A percentile compares a stretch with the other conserved stretches of the same genome.
These are phyloP conservation scores for Akanthomyces dipterigenus DNA, from an alignment of 2,329 filamentous ascomycete genomes.

Conservation along the genomic window DNA sequence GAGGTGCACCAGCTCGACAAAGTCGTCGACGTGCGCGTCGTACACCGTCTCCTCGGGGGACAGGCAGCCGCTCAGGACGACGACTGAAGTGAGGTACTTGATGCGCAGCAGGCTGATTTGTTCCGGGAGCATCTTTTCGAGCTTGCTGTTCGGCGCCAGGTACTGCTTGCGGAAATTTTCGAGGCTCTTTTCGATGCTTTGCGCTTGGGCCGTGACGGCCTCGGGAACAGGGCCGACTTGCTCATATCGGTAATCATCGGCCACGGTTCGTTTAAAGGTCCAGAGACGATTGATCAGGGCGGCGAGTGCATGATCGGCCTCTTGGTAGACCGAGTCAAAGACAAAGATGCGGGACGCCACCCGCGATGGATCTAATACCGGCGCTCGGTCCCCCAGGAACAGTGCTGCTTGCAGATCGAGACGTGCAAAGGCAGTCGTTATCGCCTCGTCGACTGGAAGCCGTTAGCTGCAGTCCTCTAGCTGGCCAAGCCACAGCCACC, in stretches of 20 bases:
- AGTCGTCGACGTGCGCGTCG: slow-evolving; percentile 11
- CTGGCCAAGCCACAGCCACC: neutral
- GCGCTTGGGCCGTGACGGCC: slow-evolving; percentile 5
- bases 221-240: slow-evolving; percentile 7
- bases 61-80: slow-evolving; percentile 12
- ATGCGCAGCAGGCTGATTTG: slow-evolving; percentile 12
- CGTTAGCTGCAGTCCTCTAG: neutral
- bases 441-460: slow-evolving; percentile 12
- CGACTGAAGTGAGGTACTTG: slow-evolving; percentile 11
- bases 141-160: neutral
- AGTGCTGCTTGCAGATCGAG: slow-evolving; percentile 14
- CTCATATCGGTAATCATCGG: slow-evolving; percentile 11
- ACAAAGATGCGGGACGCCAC: slow-evolving; percentile 9
- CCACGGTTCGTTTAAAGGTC: slow-evolving; percentile 12
- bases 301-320: slow-evolving; percentile 10
- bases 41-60: slow-evolving; percentile 13
- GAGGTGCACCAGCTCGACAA: slow-evolving; percentile 13
- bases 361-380: slow-evolving; percentile 4
- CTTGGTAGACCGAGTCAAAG: slow-evolving; percentile 10
- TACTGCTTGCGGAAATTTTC: slow-evolving; percentile 4
- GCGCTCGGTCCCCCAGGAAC: slow-evolving; percentile 12
- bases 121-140: slow-evolving; percentile 2
- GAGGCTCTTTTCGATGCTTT: slow-evolving; percentile 8
- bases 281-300: slow-evolving; percentile 8
- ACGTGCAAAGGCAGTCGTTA: slow-evolving; percentile 12